A percentile compares a stretch with the other conserved stretches of the same genome.
Conservation (phyloP, 2,329 filamentous ascomycete species). For the Pyrenophora tritici-repentis region DNA sequence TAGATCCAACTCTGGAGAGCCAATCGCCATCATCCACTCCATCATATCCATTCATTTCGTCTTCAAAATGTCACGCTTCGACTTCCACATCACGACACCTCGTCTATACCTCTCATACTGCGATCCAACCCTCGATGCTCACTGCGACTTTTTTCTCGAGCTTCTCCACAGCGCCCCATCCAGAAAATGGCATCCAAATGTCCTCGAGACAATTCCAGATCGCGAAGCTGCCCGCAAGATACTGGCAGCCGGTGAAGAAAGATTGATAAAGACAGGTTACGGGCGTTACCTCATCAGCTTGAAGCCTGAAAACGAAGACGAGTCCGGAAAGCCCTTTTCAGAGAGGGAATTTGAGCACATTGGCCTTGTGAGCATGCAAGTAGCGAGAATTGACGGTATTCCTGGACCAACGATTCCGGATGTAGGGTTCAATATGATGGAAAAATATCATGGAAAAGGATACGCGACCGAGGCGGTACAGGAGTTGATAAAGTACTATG, state of each 20-base stretch:
- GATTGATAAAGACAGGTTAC: constrained; percentile 28
- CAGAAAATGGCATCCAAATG: not conserved
- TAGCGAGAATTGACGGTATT: constrained; percentile 13
- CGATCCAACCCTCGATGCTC: constrained; percentile 18
- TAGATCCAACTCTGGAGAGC: not conserved
- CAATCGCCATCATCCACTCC: not conserved
- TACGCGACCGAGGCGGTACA: constrained; percentile 22
- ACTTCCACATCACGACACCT: constrained; percentile 68
- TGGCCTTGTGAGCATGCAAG: constrained; percentile 30
- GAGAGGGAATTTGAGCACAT: constrained; percentile 7
- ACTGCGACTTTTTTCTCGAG: constrained; percentile 19
- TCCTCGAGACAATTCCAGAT: not conserved
- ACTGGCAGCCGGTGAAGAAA: constrained; percentile 11
- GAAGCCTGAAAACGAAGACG: constrained; percentile 5
- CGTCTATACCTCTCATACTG: constrained; percentile 28
- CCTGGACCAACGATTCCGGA: constrained; percentile 21
- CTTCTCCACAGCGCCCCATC: constrained; percentile 6
- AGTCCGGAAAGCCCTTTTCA: not conserved
- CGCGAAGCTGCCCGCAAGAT: constrained; percentile 10
- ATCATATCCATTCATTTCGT: not conserved
- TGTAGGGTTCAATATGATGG: constrained; percentile 23
- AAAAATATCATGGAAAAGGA: constrained; percentile 18
- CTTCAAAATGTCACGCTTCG: constrained; percentile 28
- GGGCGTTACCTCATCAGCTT: constrained; percentile 34
- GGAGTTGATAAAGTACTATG: constrained; percentile 9